Conservation (phyloP, 1,284 basidiomycete species). For the Ceratobasidium sp. region DNA sequence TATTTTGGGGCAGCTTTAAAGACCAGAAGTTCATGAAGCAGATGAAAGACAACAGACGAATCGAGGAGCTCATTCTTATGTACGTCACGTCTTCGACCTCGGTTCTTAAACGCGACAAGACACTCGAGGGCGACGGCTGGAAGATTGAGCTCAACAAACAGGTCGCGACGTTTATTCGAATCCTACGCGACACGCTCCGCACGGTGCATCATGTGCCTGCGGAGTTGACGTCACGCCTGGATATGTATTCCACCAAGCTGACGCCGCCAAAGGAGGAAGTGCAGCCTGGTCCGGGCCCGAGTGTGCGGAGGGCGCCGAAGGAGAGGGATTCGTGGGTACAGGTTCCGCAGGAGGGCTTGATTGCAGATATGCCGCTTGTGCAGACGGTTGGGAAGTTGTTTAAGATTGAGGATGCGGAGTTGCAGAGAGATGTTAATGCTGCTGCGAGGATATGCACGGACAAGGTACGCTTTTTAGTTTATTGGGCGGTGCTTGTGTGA, state of each 20-base stretch:
- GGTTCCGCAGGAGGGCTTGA: conserved; percentile 64
- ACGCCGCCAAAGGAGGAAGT: conserved; percentile 61
- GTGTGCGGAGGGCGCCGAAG: neutral
- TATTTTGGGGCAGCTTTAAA: conserved; percentile 91
- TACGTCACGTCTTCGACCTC: conserved; percentile 92
- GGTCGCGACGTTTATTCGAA: conserved; percentile 87
- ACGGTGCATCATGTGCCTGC: conserved; percentile 81
- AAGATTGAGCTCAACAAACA: conserved; percentile 93
- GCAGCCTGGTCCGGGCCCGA: conserved; percentile 57
- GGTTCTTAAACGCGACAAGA: conserved; percentile 85
- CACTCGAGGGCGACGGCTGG: conserved; percentile 86
- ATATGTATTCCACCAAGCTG: conserved; percentile 86
- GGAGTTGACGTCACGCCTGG: conserved; percentile 84
- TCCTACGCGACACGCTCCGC: conserved; percentile 84
- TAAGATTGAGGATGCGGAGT: conserved; percentile 74
- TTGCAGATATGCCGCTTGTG: conserved; percentile 80
- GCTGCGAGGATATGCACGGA: conserved; percentile 80
- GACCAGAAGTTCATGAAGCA: conserved; percentile 86
- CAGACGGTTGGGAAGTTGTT: conserved; percentile 81
- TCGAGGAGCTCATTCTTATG: conserved; percentile 96
- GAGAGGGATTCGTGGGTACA: conserved; percentile 43
- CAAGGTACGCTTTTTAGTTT: conserved; percentile 67
- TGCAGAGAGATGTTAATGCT: conserved; percentile 82
- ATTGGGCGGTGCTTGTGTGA: conserved; percentile 27
- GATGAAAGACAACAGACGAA: conserved; percentile 95